Percentiles rank a stretch among this genome's conserved stretches.
phyloP scores from a whole-genome alignment of 129 eudicot genomes.

The Mikania micrantha region DNA sequence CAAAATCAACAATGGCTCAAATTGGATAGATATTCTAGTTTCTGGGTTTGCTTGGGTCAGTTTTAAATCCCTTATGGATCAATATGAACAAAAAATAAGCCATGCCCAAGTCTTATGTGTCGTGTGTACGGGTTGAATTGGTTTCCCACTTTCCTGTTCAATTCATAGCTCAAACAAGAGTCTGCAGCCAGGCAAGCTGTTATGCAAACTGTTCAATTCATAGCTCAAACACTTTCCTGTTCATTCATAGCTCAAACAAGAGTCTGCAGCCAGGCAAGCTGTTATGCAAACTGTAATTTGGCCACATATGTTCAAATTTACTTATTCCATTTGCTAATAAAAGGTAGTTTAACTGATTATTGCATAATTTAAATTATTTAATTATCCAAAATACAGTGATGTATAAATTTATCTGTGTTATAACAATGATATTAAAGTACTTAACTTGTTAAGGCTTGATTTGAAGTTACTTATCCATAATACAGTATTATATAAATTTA shows the following conservation, averaged over 20 bases:
- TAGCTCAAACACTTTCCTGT: not conserved
- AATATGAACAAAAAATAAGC: not conserved
- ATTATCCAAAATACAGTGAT: no score
- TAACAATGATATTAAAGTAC: no score
- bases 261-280: not conserved
- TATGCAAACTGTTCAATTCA: no score
- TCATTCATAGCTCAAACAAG: not conserved
- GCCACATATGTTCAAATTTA: not conserved
- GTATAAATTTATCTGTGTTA: no score
- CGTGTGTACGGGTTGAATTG: not conserved
- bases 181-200: not conserved
- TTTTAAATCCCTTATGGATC: not conserved
- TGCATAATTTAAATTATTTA: not conserved
- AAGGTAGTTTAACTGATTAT: not conserved
- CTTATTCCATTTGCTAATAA: not conserved
- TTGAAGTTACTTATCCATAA: not conserved
- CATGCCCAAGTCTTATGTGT: not conserved
- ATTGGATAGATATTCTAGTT: not conserved
- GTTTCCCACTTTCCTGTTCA: not conserved
- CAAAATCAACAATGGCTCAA: not conserved
- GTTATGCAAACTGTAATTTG: not conserved
- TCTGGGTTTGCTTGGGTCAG: not conserved
- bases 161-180: not conserved
- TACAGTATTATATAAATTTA: not conserved
- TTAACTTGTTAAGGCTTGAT: no score